These are phyloP conservation scores for Sugiyamaella castrensis DNA, from an alignment of 1,139 yeast genomes.

Conservation along the genomic window DNA sequence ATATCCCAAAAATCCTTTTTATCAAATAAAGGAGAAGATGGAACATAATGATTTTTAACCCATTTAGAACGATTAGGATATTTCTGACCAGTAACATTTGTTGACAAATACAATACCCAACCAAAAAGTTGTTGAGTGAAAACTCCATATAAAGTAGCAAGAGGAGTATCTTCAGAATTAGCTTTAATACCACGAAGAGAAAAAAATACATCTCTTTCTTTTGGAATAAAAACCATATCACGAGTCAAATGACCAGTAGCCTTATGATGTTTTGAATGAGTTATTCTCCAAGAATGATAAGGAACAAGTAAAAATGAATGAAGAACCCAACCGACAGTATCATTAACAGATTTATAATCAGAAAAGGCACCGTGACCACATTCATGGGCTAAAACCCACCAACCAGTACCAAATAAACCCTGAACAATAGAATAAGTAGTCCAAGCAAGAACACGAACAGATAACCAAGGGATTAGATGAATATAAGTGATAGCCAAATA, in stretches of 20 bases:
- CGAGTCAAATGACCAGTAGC: conserved; percentile 78
- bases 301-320: conserved; percentile 80
- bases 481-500: conserved; percentile 54
- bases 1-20: conserved; percentile 66
- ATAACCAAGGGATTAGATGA: conserved; percentile 47
- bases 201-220: conserved; percentile 56
- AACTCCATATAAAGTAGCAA: conserved; percentile 53
- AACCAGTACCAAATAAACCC: conserved; percentile 72
- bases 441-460: conserved; percentile 58
- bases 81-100: conserved; percentile 76
- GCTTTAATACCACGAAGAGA: conserved; percentile 26
- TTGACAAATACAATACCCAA: conserved; percentile 60
- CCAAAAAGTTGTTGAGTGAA: conserved; percentile 75
- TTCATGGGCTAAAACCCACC: conserved; percentile 88
- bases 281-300: conserved; percentile 80
- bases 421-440: conserved; percentile 51
- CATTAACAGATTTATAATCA: conserved; percentile 66
- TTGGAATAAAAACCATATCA: conserved; percentile 82
- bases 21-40: conserved; percentile 71
- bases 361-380: conserved; percentile 88
- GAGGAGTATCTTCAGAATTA: conserved; percentile 69
- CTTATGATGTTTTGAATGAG: conserved; percentile 85
- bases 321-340: conserved; percentile 75
- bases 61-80: conserved; percentile 52
- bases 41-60: conserved; percentile 64